Evolutionary conservation across 805 yeast genomes (phyloP), one percentile per base, ranked within the genome.

Genomic region (Yarrowia hollandica): DNA sequence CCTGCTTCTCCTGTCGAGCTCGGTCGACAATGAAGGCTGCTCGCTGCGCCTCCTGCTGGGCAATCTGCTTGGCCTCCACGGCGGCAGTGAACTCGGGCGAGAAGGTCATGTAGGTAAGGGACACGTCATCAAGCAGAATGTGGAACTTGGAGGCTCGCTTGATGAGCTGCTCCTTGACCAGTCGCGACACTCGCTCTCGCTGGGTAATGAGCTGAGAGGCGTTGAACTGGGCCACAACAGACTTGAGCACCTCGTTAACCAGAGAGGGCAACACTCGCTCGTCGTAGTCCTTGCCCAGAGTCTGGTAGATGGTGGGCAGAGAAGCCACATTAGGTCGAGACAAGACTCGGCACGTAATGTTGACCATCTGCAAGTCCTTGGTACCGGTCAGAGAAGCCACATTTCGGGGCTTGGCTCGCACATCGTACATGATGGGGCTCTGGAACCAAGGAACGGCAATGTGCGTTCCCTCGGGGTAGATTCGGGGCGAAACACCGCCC

Each of bases 161-260:
- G 59, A 90, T 83, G 66, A 94, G 80, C 67, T 85, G 90, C 63
- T 94, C 99, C 70, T 94, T 85, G 50, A 94, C 96, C 67, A 94
- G 80, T 67, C 90, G 79, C 2, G 96, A 88, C 16, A 94, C 97
- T 67, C 88, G 87, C 72, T 94, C 99, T 80, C 99, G 90, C 77
- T 94, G 98, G n/a, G 99, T 94, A 72, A 94, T 94, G 68, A 94
- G 82, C 75, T 94, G 99, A 11, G 97, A 88, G 7, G 99, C 99
- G 73, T 94, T 95, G 79, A 94, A 94, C 75, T 94, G 99, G 7
- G 99, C 99, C 62, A 94, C 97, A 44, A 94, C 98, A 1, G 96
- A 82, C 74, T 94, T 94, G 71, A 94, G 80, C 57, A 94, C 98
- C 76, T 94, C 99, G 71, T 94, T 94, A 60, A 94, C 97, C 74